Evolutionary conservation across 345 rosid species (phyloP).

Genomic region (Arabis hirsuta): DNA sequence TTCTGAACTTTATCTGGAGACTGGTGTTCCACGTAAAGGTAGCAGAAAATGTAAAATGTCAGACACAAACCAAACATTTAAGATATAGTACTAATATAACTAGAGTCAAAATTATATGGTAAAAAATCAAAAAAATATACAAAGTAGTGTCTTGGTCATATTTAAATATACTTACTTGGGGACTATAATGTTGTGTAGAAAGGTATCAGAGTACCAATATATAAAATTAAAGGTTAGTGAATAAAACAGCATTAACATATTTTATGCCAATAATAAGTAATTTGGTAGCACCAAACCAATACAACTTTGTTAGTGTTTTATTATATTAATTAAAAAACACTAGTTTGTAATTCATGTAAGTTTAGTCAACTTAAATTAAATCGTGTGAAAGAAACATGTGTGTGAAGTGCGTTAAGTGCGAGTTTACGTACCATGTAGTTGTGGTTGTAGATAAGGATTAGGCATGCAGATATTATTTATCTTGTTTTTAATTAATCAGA

Average conservation of each 20-base stretch:
- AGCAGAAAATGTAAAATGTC: slow-evolving; percentile 12
- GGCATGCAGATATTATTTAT: background rate
- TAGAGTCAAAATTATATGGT: slow-evolving; percentile 23
- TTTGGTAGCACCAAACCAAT: slow-evolving; percentile 6
- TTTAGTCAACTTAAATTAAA: slow-evolving; percentile 15
- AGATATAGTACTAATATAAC: background rate
- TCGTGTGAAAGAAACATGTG: slow-evolving; percentile 22
- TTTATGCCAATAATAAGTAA: background rate
- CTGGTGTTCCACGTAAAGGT: background rate
- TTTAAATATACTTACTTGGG: slow-evolving; percentile 19
- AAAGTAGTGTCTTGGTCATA: slow-evolving; percentile 19
- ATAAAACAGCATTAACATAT: slow-evolving; percentile 22
- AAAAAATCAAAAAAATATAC: background rate
- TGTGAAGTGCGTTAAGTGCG: slow-evolving; percentile 9
- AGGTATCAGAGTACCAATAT: slow-evolving; percentile 15
- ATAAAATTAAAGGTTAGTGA: slow-evolving; percentile 21
- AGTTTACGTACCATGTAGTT: slow-evolving; percentile 23
- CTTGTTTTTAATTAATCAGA: background rate
- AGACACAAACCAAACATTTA: slow-evolving; percentile 16
- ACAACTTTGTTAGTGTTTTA: background rate
- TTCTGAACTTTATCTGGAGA: background rate
- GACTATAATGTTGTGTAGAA: slow-evolving; percentile 27
- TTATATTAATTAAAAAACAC: background rate
- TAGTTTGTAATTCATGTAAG: slow-evolving; percentile 9
- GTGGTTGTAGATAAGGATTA: slow-evolving; percentile 16